These are phyloP conservation scores for Myrica gale DNA, from an alignment of 306 rosid genomes.

Conservation along the genomic window DNA sequence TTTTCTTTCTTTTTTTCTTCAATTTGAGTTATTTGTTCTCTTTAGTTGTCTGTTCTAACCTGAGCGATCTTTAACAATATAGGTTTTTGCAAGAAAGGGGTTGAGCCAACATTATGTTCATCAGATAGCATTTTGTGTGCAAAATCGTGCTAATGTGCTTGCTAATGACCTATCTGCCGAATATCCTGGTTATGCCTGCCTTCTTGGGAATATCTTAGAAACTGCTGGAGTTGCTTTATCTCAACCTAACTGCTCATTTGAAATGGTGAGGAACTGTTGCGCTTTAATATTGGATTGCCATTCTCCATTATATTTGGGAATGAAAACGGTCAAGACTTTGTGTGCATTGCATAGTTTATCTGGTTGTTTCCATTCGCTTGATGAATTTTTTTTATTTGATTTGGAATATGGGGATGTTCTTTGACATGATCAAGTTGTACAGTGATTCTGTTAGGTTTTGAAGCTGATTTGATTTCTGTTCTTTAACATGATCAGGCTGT, in stretches of 20 bases:
- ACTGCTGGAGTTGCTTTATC: constrained; percentile 71
- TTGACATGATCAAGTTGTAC: background rate
- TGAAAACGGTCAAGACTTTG: background rate
- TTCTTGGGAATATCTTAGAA: constrained; percentile 90
- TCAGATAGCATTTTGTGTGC: constrained; percentile 72
- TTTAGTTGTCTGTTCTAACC: constrained; percentile 11
- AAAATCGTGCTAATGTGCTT: constrained; percentile 57
- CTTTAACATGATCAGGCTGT: constrained; percentile 56
- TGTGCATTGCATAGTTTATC: background rate
- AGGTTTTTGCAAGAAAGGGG: constrained; percentile 63
- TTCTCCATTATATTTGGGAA: background rate
- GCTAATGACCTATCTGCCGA: constrained; percentile 71
- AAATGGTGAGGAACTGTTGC: constrained; percentile 59
- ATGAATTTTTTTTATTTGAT: constrained; percentile 1
- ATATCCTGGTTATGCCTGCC: constrained; percentile 88
- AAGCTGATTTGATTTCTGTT: constrained; percentile 9
- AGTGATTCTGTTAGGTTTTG: constrained; percentile 8
- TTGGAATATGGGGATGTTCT: background rate
- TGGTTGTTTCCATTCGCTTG: constrained; percentile 11
- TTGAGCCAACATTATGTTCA: constrained; percentile 68
- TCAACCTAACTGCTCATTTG: constrained; percentile 75
- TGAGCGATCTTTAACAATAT: constrained; percentile 24
- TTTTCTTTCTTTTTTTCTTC: background rate
- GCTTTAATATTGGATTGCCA: constrained; percentile 15
- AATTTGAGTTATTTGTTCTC: background rate